Evolutionary conservation across 331 rosid genomes (phyloP).

Genomic region (Quercus tomentella): DNA sequence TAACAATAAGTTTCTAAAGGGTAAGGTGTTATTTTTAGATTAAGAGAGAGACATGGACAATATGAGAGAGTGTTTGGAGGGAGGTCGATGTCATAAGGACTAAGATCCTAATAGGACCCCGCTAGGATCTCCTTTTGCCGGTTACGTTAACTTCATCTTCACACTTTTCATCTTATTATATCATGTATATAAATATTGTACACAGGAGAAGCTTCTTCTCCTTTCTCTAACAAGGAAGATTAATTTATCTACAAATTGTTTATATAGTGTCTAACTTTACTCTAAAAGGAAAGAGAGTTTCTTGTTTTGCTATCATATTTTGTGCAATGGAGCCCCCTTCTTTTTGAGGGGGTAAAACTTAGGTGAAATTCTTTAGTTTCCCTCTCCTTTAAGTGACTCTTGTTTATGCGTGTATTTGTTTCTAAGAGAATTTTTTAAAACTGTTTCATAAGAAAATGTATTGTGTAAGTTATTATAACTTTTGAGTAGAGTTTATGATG

Average conservation of each 20-base stretch:
- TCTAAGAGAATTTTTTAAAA: too few relatives aligned
- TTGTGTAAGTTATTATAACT: too few relatives aligned
- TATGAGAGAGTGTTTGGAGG: conserved; percentile 37
- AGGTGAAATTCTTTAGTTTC: too few relatives aligned
- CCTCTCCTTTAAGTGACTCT: fast-evolving
- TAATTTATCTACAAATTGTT: too few relatives aligned
- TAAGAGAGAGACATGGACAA: background rate
- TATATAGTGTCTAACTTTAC: too few relatives aligned
- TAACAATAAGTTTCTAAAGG: conserved; percentile 10
- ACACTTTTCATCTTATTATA: background rate
- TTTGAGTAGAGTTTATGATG: too few relatives aligned
- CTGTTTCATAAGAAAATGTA: too few relatives aligned
- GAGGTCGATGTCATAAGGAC: conserved; percentile 49
- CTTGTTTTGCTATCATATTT: background rate
- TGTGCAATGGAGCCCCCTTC: too few relatives aligned
- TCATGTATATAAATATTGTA: background rate
- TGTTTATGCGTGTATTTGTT: too few relatives aligned
- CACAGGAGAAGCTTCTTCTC: background rate
- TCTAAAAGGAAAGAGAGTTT: too few relatives aligned
- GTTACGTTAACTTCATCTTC: conserved; percentile 48
- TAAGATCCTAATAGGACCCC: conserved; percentile 61
- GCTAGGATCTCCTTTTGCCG: conserved; percentile 51
- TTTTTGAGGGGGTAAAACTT: too few relatives aligned
- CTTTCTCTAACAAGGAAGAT: too few relatives aligned
- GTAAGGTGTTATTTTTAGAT: conserved; percentile 21